A percentile compares a stretch with the other conserved stretches of the same genome.
Evolutionary conservation across 805 yeast genomes (phyloP).

Genomic region (Ogataea thermomethanolica): DNA sequence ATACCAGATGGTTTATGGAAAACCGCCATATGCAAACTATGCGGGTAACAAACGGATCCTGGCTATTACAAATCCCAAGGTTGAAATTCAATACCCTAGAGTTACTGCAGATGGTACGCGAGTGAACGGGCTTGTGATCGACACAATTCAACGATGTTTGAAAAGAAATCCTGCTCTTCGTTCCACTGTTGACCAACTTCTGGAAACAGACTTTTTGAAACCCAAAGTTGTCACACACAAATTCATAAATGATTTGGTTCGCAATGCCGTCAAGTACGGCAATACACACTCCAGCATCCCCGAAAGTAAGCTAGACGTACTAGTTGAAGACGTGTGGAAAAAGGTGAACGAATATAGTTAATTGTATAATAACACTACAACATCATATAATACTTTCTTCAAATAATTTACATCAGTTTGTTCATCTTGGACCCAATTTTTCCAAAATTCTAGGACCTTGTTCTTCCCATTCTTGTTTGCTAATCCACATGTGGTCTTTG

Average conservation of each 20-base stretch:
- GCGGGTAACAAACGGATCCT: slow-evolving; percentile 72
- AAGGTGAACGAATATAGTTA: slow-evolving; percentile 40
- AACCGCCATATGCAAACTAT: slow-evolving; percentile 82
- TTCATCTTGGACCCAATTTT: slow-evolving; percentile 88
- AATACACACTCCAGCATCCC: slow-evolving; percentile 34
- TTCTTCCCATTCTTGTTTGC: slow-evolving; percentile 97
- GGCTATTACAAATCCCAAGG: slow-evolving; percentile 84
- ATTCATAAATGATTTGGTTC: slow-evolving; percentile 66
- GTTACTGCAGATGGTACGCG: slow-evolving; percentile 23
- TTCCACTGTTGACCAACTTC: slow-evolving; percentile 58
- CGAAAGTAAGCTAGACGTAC: slow-evolving; percentile 39
- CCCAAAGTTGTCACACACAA: slow-evolving; percentile 71
- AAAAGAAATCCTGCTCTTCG: slow-evolving; percentile 66
- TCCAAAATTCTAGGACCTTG: slow-evolving; percentile 81
- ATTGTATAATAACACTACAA: slow-evolving; percentile 6
- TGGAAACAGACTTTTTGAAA: slow-evolving; percentile 60
- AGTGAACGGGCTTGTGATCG: slow-evolving; percentile 45
- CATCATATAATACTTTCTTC: slow-evolving; percentile 1
- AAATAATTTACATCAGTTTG: slow-evolving; percentile 4
- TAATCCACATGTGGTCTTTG: slow-evolving; percentile 97
- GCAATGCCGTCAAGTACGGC: slow-evolving; percentile 76
- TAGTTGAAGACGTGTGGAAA: slow-evolving; percentile 58
- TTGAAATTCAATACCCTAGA: slow-evolving; percentile 63
- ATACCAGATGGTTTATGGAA: slow-evolving; percentile 92
- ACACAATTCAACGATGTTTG: slow-evolving; percentile 69